Base-by-base conservation (phyloP, 1,139 yeast genomes). In the Hyphopichia khmerensis region DNA sequence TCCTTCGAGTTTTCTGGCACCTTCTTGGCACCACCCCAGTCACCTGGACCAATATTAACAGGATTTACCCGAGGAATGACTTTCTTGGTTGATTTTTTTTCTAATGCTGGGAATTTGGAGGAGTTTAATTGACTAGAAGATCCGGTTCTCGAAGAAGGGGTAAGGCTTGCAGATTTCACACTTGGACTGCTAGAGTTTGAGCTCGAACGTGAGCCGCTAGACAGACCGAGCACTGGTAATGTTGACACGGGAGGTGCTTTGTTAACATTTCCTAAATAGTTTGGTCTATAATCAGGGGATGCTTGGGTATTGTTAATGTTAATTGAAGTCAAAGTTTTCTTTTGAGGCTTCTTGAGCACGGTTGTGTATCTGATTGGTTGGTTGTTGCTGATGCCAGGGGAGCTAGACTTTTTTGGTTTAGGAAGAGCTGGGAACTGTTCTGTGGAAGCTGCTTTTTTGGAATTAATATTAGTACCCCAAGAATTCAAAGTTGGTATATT, bases 381-480 rank as follows among this genome's bases (percentile, higher is more conserved):
- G 26, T 54, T 55, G 4, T 46, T 35, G 13, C 48, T 48, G 7
- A 52, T 48, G 2, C 48, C 44, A 1, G 52, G 43, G 0, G 45
- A 35, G 4, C 51, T 43, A 44, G 62, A 40, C 57, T 67, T 48
- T 33, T 49, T 45, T 8, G 78, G 75, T 40, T 67, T 71, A 14
- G 80, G 66, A 40, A 80, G 63, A 2, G 76, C 74, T 1, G 89
- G 88, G 55, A 84, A 77, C 41, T 69, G 62, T 1, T 79, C 77
- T 11, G 53, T 47, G 43, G 50, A 43, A 3, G 17, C 33, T 5
- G 21, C 9, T 17, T 18, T 11, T 4, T 23, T 32, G n/a, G 21
- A 4, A 35, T 48, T 40, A n/a, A n/a, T n/a, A n/a, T 41, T 38
- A 19, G 42, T 47, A 2, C 66, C 65, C 74, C 74, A 69, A 7